phyloP scores from a whole-genome alignment of 2,329 filamentous ascomycete species.

The Pseudogymnoascus sp. region DNA sequence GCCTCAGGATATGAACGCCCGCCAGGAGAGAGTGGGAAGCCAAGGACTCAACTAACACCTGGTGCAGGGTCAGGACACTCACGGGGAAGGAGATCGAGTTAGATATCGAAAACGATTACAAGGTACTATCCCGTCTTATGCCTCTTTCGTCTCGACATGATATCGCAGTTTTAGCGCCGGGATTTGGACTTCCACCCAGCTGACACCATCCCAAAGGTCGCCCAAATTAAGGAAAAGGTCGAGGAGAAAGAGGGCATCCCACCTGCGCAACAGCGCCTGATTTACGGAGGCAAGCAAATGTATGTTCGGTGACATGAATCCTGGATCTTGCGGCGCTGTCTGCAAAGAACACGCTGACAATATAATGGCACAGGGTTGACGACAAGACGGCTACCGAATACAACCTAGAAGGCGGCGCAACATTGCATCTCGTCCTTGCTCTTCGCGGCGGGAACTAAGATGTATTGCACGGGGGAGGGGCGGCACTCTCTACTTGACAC shows the following conservation, averaged over 20 bases:
- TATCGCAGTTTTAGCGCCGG: not conserved
- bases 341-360: not conserved
- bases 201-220: conserved; percentile 49
- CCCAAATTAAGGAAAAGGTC: conserved; percentile 96
- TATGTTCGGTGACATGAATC: conserved; percentile 34
- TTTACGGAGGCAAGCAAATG: conserved; percentile 98
- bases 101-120: conserved; percentile 90
- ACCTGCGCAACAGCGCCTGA: conserved; percentile 90
- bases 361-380: conserved; percentile 60
- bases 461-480: not conserved
- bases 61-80: conserved; percentile 78
- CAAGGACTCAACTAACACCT: conserved; percentile 7
- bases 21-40: not conserved
- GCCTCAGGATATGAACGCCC: conserved; percentile 13
- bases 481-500: not conserved
- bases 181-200: not conserved
- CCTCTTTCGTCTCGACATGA: not conserved
- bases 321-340: not conserved
- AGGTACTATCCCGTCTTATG: conserved; percentile 43
- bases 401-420: conserved; percentile 82
- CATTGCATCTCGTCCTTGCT: conserved; percentile 89
- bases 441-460: conserved; percentile 61
- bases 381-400: conserved; percentile 92
- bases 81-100: conserved; percentile 99
- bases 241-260: conserved; percentile 99